Base-by-base conservation (phyloP, 73 alveolate species). In the Effrenium voratum region DNA sequence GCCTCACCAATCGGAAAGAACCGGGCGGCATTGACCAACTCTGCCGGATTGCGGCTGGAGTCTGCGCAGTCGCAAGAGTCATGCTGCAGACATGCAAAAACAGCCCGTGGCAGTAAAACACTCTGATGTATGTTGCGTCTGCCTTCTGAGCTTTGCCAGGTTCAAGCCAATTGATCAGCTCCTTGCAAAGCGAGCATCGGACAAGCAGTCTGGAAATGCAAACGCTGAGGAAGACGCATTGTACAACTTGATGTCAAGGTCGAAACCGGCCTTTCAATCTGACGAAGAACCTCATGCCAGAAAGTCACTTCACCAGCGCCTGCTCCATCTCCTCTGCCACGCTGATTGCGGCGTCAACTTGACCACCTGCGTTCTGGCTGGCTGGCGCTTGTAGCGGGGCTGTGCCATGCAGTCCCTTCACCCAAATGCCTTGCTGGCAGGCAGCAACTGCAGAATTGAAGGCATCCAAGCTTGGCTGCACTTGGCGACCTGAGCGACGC, bases 1-100 rank as follows among this genome's bases (percentile, higher is more conserved):
- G 63, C 90, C 90, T 79, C 55, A 79, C 45, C 30, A 79, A 44
- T 36, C 68, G 13, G 90, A 79, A 79, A 28, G 68, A 44, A 24
- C 90, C 90, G 1, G 90, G 90, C 43, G 90, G 24, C 90, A 79
- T 79, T 43, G 90, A 79, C 90, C 90, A 79, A 66, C 90, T 79
- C 32, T 79, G 90, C 66, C 90, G 90, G 30, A 79, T 79, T 26
- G 90, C 90, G 3, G 90, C 68, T 19, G 90, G 90, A 45, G 90
- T 79, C 90, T 79, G 90, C 16, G 60, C 13, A 24, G 40, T 13
- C 86, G 12, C 38, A 16, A 57, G 34, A 52, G 41, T 19, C 10
- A 16, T 28, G 16, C 10, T 10, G 30, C 43, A 16, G 0, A n/a
- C 0, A 66, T 66, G 16, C 30, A 19, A 24, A n/a, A 66, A 66